Base-by-base conservation (phyloP, 192 early-diverging fungal genomes). In the Backusella liffmaniae region DNA sequence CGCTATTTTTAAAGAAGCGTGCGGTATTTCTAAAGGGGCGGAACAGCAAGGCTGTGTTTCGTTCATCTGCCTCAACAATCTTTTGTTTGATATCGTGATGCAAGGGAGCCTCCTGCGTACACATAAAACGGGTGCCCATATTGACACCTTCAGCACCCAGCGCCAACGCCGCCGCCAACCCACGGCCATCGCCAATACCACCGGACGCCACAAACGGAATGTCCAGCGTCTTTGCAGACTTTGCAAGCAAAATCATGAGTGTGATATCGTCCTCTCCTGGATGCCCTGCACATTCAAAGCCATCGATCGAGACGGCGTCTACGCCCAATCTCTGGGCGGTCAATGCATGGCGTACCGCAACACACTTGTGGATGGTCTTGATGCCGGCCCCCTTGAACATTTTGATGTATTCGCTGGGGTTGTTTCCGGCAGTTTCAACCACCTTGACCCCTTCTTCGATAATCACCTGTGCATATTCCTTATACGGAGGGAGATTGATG, bases 51-150 rank as follows among this genome's bases (percentile, higher is more conserved):
- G 87, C 70, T 0, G 91, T 93, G 59, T 86, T 84, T 35, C 87
- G 79, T 74, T 94, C 93, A 42, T 86, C 80, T 3, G 87, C 91
- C 13, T 84, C 79, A 12, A 93, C 92, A 78, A 95, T 93, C 32
- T 77, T 79, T 70, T 92, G 77, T 80, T 95, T 95, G 81, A 94
- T 87, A 75, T 89, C 86, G 32, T 89, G 71, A 81, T 94, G 92
- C 59, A 93, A 86, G 23, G 91, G 91, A 5, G 89, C 75, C 75
- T 95, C 94, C 59, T 85, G 78, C 0, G 92, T 93, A 82, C 90
- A 91, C 90, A 95, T 87, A 84, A 95, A 95, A n/a, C 94, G 90
- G 10, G 94, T 95, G 37, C 94, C 93, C 92, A 93, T 93, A 83
- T 93, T 93, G 79, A 94, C 81, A 67, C 92, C 92, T 73, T 84